Evolutionary conservation across 192 early-diverging fungal genomes (phyloP), one percentile per base, ranked within the genome.

Genomic region (Coemansia sp.): DNA sequence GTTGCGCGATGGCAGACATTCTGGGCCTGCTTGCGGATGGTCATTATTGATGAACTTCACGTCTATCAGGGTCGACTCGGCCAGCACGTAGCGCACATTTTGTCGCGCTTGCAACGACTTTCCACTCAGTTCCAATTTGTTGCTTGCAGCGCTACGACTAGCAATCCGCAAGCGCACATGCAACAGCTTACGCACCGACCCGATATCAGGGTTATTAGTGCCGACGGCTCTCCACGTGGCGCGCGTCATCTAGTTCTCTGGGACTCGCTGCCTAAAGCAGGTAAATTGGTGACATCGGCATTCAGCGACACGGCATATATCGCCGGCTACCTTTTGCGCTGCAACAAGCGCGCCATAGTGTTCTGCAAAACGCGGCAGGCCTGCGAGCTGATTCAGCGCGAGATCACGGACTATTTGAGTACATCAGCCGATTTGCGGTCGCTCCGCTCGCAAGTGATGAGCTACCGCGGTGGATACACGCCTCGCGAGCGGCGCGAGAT

Each of bases 31-130:
- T 53, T 95, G 37, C 76, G 79, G 39, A 84, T 85, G 31, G 86
- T 94, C 3, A 87, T 95, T 4, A 67, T 95, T 27, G 92, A 94
- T 71, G 91, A 94, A 77, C 63, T 94, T 21, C 92, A 95, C 61
- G 84, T 85, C 1, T 94, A 94, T 68, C 72, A 87, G 31, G 85
- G 77, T 8, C 53, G 73, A 4, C 88, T 94, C 75, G 94, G 93
- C 8, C 79, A 87, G 15, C 87, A 94, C 58, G 79, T 87, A 5
- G 77, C 88, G 1, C 71, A 87, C 32, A 85, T 94, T 7, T 70
- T 95, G 69, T 73, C 89, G 1, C 72, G 94, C 7, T 67, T 95
- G 27, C 79, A 81, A 17, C 23, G 55, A 1, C 55, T 58, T 12
- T 17, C 55, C 5, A 17, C 27, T 58, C 80, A 93, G 0, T 12